Evolutionary conservation across 2,329 filamentous ascomycete genomes (phyloP).

Genomic region (Scedosporium aurantiacum): DNA sequence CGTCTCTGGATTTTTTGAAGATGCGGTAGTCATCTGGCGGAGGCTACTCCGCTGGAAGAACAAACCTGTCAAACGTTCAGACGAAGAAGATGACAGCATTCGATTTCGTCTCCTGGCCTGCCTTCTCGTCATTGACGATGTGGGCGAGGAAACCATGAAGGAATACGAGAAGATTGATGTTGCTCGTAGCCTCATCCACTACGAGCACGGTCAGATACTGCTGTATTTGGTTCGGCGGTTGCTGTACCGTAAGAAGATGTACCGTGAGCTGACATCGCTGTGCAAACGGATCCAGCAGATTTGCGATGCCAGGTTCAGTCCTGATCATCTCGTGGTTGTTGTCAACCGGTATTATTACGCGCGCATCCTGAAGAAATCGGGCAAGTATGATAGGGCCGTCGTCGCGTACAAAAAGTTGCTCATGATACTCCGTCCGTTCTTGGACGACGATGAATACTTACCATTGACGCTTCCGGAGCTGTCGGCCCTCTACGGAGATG

Average conservation of each 20-base stretch:
- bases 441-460: neutral
- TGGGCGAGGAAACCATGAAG: neutral
- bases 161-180: neutral
- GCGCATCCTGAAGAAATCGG: neutral
- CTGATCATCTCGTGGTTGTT: neutral
- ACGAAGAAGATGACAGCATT: slow-evolving; percentile 3
- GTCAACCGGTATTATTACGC: slow-evolving; percentile 3
- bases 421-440: neutral
- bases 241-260: neutral
- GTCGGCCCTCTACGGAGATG: neutral
- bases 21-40: slow-evolving; percentile 3
- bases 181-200: slow-evolving; percentile 4
- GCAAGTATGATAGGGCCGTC: neutral
- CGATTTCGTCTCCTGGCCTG: neutral
- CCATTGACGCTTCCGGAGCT: neutral
- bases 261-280: neutral
- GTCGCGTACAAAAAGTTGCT: neutral
- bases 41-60: slow-evolving; percentile 1
- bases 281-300: slow-evolving; percentile 1
- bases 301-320: slow-evolving; percentile 1
- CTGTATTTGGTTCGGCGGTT: slow-evolving; percentile 1
- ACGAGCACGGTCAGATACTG: slow-evolving; percentile 1
- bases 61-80: neutral
- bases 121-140: neutral
- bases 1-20: neutral